phyloP scores from a whole-genome alignment of 2,329 filamentous ascomycete species.

The Neocatenulostroma microsporum region DNA sequence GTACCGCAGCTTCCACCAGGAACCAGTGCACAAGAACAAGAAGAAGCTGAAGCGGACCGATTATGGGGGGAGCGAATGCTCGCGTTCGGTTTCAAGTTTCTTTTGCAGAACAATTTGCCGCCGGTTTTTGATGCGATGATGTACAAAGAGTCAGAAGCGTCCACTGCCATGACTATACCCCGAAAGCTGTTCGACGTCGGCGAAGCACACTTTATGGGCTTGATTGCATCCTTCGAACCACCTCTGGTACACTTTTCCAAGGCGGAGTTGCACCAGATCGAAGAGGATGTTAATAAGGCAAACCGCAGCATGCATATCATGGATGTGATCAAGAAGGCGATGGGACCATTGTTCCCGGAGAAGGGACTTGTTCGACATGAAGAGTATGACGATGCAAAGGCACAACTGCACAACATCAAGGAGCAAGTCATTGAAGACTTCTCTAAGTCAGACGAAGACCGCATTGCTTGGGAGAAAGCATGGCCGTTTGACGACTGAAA shows the following conservation, averaged over 20 bases:
- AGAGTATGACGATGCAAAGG: slow-evolving; percentile 7
- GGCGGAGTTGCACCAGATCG: slow-evolving; percentile 10
- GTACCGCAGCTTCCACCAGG: not conserved
- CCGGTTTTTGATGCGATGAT: not conserved
- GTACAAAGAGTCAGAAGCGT: not conserved
- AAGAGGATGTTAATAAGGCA: slow-evolving; percentile 2
- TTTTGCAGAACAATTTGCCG: not conserved
- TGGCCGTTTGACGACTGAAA: slow-evolving; percentile 10
- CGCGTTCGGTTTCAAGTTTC: not conserved
- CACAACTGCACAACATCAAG: not conserved
- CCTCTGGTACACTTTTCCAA: not conserved
- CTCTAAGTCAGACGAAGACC: slow-evolving; percentile 2
- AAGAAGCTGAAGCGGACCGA: not conserved
- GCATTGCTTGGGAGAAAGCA: slow-evolving; percentile 1
- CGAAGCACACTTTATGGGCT: not conserved
- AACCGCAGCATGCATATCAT: slow-evolving; percentile 1
- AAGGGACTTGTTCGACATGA: slow-evolving; percentile 4
- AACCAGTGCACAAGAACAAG: not conserved
- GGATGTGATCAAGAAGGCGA: not conserved
- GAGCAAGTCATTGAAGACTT: slow-evolving; percentile 4
- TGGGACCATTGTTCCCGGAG: slow-evolving; percentile 4
- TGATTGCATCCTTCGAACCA: not conserved
- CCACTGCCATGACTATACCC: not conserved
- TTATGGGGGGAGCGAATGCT: not conserved
- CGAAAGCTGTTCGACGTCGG: not conserved